Percentiles rank a stretch among this genome's conserved stretches.
phyloP scores from a whole-genome alignment of 2,329 filamentous ascomycete genomes.

The Exophiala viscosa region DNA sequence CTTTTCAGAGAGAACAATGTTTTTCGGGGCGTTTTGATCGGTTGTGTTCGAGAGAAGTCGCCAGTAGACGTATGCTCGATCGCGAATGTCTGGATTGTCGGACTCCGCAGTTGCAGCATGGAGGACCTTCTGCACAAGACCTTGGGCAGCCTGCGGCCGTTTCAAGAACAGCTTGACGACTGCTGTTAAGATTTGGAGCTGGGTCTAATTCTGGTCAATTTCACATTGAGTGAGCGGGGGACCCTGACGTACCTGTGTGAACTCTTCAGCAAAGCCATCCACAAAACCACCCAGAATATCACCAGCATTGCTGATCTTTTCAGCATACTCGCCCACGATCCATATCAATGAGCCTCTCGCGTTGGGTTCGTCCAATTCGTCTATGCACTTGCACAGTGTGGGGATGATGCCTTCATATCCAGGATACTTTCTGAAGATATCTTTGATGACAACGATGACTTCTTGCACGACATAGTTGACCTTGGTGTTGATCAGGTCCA shows the following conservation, averaged over 20 bases:
- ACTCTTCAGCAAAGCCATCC: slow-evolving; percentile 92
- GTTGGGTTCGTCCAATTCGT: slow-evolving; percentile 91
- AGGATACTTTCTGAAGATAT: slow-evolving; percentile 95
- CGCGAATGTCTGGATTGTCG: slow-evolving; percentile 95
- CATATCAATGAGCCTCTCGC: slow-evolving; percentile 90
- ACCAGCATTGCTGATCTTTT: slow-evolving; percentile 98
- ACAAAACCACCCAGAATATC: slow-evolving; percentile 90
- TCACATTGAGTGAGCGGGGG: neutral
- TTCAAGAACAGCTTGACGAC: slow-evolving; percentile 98
- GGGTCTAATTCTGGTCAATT: slow-evolving; percentile 60
- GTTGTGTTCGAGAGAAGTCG: slow-evolving; percentile 76
- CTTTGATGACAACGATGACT: slow-evolving; percentile 97
- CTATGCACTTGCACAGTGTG: slow-evolving; percentile 91
- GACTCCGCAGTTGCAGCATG: slow-evolving; percentile 90
- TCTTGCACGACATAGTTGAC: slow-evolving; percentile 99
- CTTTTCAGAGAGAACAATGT: slow-evolving; percentile 87
- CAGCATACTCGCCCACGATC: slow-evolving; percentile 98
- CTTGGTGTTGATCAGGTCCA: slow-evolving; percentile 94
- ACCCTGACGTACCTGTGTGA: slow-evolving; percentile 67
- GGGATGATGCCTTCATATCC: slow-evolving; percentile 98
- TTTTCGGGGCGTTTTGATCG: slow-evolving; percentile 87
- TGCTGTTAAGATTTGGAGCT: slow-evolving; percentile 93
- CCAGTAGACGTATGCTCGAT: slow-evolving; percentile 98
- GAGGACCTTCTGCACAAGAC: slow-evolving; percentile 87
- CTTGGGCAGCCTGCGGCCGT: slow-evolving; percentile 87